Percentiles rank a stretch among this genome's conserved stretches.
phyloP scores from a whole-genome alignment of 306 rosid genomes.

The Biancaea sappan region DNA sequence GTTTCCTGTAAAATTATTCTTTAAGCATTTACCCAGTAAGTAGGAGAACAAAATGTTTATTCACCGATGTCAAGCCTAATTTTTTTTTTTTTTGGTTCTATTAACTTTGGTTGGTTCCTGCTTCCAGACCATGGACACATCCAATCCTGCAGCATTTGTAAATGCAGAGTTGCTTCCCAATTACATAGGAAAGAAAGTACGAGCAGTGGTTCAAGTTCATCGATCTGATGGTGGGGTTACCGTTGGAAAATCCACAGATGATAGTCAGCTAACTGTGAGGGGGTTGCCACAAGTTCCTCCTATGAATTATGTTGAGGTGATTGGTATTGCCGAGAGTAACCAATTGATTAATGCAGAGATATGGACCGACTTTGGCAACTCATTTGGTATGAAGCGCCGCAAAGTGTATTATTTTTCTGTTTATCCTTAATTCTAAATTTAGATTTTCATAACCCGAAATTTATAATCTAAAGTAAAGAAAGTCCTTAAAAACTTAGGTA shows the following conservation, averaged over 20 bases:
- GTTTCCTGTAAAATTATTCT: no score
- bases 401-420: neutral
- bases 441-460: neutral
- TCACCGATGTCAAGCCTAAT: neutral
- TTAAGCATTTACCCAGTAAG: neutral
- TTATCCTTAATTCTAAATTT: neutral
- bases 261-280: conserved; percentile 37
- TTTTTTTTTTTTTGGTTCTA: neutral
- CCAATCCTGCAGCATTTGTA: conserved; percentile 57
- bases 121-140: conserved; percentile 51
- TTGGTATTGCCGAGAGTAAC: conserved; percentile 56
- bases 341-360: conserved; percentile 44
- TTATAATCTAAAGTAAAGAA: neutral
- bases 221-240: conserved; percentile 35
- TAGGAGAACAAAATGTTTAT: neutral
- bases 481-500: neutral
- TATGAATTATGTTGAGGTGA: conserved; percentile 49
- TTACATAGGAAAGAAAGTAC: conserved; percentile 54
- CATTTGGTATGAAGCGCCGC: conserved; percentile 43
- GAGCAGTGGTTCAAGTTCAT: conserved; percentile 55
- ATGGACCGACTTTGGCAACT: conserved; percentile 57
- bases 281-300: conserved; percentile 51
- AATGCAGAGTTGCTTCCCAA: conserved; percentile 47
- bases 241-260: conserved; percentile 47
- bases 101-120: neutral